Conservation (phyloP, 1,284 basidiomycete genomes). For the Marasmius oreades region DNA sequence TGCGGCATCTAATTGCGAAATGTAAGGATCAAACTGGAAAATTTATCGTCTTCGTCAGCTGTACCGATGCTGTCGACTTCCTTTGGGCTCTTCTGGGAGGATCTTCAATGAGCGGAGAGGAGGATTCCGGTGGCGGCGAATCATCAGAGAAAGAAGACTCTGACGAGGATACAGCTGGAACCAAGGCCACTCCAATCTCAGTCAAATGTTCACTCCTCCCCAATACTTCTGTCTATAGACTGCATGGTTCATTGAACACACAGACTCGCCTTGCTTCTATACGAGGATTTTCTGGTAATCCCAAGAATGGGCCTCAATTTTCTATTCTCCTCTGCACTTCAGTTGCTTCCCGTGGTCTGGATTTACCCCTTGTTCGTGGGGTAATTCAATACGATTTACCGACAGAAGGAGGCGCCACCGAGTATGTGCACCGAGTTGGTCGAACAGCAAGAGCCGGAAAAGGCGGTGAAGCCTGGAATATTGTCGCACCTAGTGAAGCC, state of each 20-base stretch:
- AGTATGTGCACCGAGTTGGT: constrained; percentile 97
- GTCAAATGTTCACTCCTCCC: constrained; percentile 78
- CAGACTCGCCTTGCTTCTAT: constrained; percentile 81
- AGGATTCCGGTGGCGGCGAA: constrained; percentile 21
- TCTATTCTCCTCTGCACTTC: constrained; percentile 93
- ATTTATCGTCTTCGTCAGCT: constrained; percentile 95
- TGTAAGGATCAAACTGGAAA: constrained; percentile 49
- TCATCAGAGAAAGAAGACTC: constrained; percentile 21
- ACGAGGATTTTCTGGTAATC: constrained; percentile 67
- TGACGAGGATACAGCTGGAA: constrained; percentile 25
- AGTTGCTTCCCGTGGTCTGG: constrained; percentile 96
- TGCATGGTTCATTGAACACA: constrained; percentile 91
- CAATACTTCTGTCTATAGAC: constrained; percentile 79
- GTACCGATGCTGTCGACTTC: constrained; percentile 97
- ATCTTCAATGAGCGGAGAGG: constrained; percentile 61
- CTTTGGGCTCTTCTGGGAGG: constrained; percentile 90
- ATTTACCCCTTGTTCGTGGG: constrained; percentile 90
- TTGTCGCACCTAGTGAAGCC: constrained; percentile 83
- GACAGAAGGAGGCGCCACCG: constrained; percentile 94
- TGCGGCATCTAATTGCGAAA: constrained; percentile 72
- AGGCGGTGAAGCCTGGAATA: constrained; percentile 93
- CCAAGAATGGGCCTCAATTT: constrained; percentile 32
- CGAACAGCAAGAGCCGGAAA: constrained; percentile 94
- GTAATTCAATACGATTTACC: constrained; percentile 97
- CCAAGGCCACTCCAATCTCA: constrained; percentile 42